A percentile compares a stretch with the other conserved stretches of the same genome.
phyloP scores from a whole-genome alignment of 192 early-diverging fungal species.

The Dissophora globulifera region DNA sequence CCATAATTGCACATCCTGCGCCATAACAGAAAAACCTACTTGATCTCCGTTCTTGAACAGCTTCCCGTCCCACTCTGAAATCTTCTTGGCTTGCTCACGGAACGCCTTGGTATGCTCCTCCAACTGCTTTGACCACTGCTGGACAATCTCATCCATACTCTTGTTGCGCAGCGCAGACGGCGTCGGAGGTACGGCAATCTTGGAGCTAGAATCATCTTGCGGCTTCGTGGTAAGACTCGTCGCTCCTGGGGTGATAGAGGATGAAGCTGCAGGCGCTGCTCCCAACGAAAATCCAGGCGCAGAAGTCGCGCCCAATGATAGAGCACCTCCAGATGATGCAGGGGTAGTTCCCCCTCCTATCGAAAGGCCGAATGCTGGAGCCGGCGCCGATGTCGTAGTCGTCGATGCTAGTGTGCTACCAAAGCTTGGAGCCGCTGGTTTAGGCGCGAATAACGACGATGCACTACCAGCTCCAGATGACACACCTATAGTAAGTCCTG shows the following conservation, averaged over 20 bases:
- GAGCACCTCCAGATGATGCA: slow-evolving; percentile 6
- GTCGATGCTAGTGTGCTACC: background rate
- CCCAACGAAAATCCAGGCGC: slow-evolving; percentile 35
- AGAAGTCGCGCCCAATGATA: slow-evolving; percentile 41
- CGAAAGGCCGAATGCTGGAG: background rate
- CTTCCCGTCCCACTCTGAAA: slow-evolving; percentile 86
- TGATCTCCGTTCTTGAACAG: slow-evolving; percentile 85
- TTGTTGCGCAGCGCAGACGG: slow-evolving; percentile 79
- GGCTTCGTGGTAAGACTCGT: slow-evolving; percentile 56
- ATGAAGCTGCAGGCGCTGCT: slow-evolving; percentile 51
- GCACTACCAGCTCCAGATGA: no score
- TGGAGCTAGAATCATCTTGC: slow-evolving; percentile 52
- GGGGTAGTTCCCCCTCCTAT: background rate
- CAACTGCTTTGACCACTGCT: slow-evolving; percentile 90
- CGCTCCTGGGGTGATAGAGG: slow-evolving; percentile 19
- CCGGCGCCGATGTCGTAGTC: background rate
- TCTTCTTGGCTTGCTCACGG: slow-evolving; percentile 84
- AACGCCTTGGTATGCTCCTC: slow-evolving; percentile 83
- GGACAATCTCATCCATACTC: slow-evolving; percentile 91
- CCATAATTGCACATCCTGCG: no score
- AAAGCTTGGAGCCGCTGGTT: no score
- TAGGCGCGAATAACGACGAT: no score
- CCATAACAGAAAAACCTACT: slow-evolving; percentile 51
- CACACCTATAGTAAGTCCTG: no score
- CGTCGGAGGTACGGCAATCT: slow-evolving; percentile 54